Conservation (phyloP, 352 stramenopile genomes). For the Pythium phragmiticola region DNA sequence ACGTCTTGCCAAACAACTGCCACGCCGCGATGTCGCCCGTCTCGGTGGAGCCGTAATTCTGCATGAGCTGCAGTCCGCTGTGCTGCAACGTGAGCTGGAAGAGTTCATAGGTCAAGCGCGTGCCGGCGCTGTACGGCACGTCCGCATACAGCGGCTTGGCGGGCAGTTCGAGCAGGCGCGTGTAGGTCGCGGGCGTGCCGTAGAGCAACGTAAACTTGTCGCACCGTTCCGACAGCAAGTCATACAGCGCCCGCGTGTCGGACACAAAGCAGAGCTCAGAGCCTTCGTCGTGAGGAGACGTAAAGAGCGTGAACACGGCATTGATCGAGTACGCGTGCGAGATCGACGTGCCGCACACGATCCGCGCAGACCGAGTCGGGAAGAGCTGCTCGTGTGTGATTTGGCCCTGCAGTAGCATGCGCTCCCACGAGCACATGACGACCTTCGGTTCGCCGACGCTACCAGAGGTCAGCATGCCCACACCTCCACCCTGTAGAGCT, state of each 20-base stretch:
- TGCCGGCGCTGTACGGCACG: conserved; percentile 73
- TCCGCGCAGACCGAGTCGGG: conserved; percentile 47
- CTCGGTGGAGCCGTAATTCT: conserved; percentile 88
- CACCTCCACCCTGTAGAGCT: conserved; percentile 35
- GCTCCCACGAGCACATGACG: conserved; percentile 68
- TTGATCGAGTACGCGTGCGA: conserved; percentile 87
- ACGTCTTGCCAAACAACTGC: conserved; percentile 46
- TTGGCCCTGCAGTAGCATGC: conserved; percentile 78
- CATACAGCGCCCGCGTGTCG: conserved; percentile 46
- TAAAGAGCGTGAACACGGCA: conserved; percentile 76
- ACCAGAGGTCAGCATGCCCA: conserved; percentile 84
- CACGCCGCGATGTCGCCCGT: conserved; percentile 79
- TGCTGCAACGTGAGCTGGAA: conserved; percentile 50
- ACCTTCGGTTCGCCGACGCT: conserved; percentile 80
- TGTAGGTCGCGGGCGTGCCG: conserved; percentile 81
- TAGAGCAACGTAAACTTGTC: conserved; percentile 60
- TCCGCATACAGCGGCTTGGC: conserved; percentile 55
- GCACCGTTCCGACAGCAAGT: conserved; percentile 40
- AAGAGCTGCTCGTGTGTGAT: conserved; percentile 78
- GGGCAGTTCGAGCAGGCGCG: conserved; percentile 51
- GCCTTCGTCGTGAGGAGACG: conserved; percentile 52
- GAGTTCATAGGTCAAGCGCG: conserved; percentile 49
- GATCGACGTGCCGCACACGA: conserved; percentile 81
- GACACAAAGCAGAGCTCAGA: conserved; percentile 75
- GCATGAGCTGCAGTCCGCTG: conserved; percentile 70